Evolutionary conservation across 352 stramenopile genomes (phyloP), one percentile per base, ranked within the genome.

Genomic region (Phytophthora gonapodyides): DNA sequence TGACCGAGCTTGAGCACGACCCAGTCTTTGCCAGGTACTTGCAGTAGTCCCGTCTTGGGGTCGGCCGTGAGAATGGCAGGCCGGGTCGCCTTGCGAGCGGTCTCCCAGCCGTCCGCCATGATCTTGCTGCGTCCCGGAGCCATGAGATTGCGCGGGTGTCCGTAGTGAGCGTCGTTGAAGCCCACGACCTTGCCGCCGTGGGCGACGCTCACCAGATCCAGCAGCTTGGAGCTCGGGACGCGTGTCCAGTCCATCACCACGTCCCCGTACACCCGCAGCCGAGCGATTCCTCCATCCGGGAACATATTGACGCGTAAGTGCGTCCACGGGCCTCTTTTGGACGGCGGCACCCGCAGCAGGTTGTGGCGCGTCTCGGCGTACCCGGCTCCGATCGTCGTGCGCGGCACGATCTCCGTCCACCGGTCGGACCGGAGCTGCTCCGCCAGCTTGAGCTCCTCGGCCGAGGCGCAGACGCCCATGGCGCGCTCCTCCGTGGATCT

Each of bases 31-130:
- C 87, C 88, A 1, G 89, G 81, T 12, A 93, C 78, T 21, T 76
- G 40, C 11, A 94, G 70, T 16, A 91, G 51, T 5, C 80, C 82
- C 8, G 68, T 84, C 7, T 45, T 57, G 1, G 48, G 27, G 27
- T 88, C 69, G 1, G 77, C 82, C 5, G 61, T 67, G 10, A 97
- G 61, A 59, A 97, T 72, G 0, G 82, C 51, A 42, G 91, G 89
- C 12, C 91, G 84, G 27, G 88, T 87, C 38, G 81, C 84, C 71
- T 98, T 97, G 21, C 94, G 80, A 6, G 94, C 92, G 15, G 94
- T 98, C 64, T 98, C 93, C 94, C 94, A 98, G 15, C 94, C 93
- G 56, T 96, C 94, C 0, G 91, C 90, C 94, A 98, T 98, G 52
- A 87, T 94, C 40, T 85, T 83, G 41, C 94, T 97, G 19, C 89